A percentile compares a stretch with the other conserved stretches of the same genome.
Conservation (phyloP, 768 basidiomycete genomes). For the Steccherinum ochraceum region DNA sequence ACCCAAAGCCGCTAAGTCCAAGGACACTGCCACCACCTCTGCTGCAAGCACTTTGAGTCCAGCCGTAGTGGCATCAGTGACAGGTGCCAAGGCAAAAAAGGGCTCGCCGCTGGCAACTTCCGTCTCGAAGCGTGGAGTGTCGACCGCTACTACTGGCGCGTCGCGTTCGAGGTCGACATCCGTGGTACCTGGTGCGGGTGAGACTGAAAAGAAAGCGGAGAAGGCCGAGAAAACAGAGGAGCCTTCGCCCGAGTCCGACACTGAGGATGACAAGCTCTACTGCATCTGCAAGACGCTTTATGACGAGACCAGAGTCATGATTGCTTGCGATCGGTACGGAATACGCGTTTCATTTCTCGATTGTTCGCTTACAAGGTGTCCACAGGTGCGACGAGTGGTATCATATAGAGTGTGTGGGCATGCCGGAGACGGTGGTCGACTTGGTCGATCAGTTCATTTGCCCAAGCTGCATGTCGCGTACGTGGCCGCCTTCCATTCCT, state of each 20-base stretch:
- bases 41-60: not conserved
- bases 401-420: constrained; percentile 77
- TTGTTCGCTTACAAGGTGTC: not conserved
- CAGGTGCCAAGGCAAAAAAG: constrained; percentile 24
- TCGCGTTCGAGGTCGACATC: constrained; percentile 66
- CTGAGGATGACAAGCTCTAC: constrained; percentile 69
- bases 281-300: constrained; percentile 86
- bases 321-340: constrained; percentile 84
- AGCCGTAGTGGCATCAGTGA: constrained; percentile 1
- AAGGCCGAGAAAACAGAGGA: constrained; percentile 29
- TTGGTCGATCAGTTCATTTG: constrained; percentile 92
- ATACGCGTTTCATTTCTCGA: not conserved
- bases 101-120: constrained; percentile 15
- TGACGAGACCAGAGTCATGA: constrained; percentile 86
- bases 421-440: constrained; percentile 77
- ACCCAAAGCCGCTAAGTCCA: constrained; percentile 8
- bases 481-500: constrained; percentile 23
- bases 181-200: constrained; percentile 47
- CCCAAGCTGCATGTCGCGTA: constrained; percentile 72
- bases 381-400: constrained; percentile 92
- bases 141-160: constrained; percentile 16
- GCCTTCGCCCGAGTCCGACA: constrained; percentile 35
- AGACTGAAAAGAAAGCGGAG: constrained; percentile 43
- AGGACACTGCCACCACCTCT: not conserved
- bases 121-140: constrained; percentile 20